Evolutionary conservation across 2,329 filamentous ascomycete species (phyloP).

Genomic region (Sphaceloma murrayae): DNA sequence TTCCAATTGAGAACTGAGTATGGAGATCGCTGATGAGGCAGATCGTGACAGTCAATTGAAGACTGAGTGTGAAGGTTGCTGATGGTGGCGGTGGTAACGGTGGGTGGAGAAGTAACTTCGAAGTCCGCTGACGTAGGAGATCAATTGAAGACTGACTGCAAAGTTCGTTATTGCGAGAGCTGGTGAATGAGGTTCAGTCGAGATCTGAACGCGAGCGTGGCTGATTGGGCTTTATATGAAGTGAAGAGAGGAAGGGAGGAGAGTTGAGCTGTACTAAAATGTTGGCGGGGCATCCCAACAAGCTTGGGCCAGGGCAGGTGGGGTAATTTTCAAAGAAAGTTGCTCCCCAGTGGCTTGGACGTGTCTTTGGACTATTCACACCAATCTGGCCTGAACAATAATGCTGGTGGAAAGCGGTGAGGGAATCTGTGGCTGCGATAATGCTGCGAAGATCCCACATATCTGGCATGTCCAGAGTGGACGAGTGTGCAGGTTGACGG

Average conservation of each 20-base stretch:
- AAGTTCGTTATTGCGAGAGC: background rate
- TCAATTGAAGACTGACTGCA: background rate
- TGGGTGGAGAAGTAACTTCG: no score
- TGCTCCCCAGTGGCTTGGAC: conserved; percentile 1
- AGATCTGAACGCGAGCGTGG: no score
- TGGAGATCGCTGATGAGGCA: background rate
- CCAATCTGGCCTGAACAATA: background rate
- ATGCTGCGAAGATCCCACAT: no score
- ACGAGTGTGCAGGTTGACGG: no score
- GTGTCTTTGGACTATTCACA: background rate
- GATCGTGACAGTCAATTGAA: background rate
- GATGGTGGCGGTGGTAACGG: no score
- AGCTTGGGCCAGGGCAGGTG: conserved; percentile 12
- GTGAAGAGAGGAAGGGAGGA: no score
- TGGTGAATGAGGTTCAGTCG: no score
- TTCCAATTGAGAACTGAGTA: background rate
- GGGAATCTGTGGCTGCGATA: conserved; percentile 1
- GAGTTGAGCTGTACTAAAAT: conserved; percentile 2
- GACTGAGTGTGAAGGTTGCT: no score
- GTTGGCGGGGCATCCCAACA: conserved; percentile 16
- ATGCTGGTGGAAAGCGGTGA: no score
- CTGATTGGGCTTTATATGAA: no score
- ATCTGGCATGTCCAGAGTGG: no score
- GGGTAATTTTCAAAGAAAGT: conserved; percentile 7
- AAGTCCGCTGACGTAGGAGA: conserved; percentile 16